Base-by-base conservation (phyloP, 192 early-diverging fungal genomes). In the Gryganskiella cystojenkinii region DNA sequence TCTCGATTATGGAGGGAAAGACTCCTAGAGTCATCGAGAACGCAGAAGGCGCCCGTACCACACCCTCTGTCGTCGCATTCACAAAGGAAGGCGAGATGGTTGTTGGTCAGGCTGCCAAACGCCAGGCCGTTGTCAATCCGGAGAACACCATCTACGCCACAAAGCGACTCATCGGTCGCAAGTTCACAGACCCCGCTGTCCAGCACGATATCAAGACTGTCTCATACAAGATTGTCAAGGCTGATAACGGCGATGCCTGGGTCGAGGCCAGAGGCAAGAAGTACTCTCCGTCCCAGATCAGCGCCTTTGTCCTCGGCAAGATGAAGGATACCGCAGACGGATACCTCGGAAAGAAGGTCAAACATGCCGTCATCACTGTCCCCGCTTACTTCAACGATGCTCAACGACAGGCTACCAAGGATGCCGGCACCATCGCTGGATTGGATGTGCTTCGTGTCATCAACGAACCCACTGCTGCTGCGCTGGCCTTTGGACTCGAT, bases 321-420 rank as follows among this genome's bases (percentile, higher is more conserved):
- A 96, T 99, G 96, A 98, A 98, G 89, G 98, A 99, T 74, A 98
- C 96, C 27, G 96, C 98, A 10, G 90, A 91, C 72, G 84, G 82
- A 27, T 91, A 85, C 67, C 75, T 97, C 43, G 92, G 94, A 58
- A 95, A 92, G 82, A 80, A 89, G 25, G 90, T 92, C 60, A 90
- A 94, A 79, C 89, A 97, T 84, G 95, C 95, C 27, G 95, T 99
- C 45, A 88, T 99, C 71, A 99, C 98, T 44, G 98, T 99, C 34
- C 98, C 98, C 25, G 98, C 98, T 59, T 99, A 99, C 86, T 99
- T 99, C 83, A 96, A 97, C 85, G 95, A 97, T 73, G 91, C 96
- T 45, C 96, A 97, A 81, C 93, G 96, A 72, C 96, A 97, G 81
- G 96, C 96, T 3, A 97, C 96, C 64, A 96, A 97, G 86, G 96